Evolutionary conservation across 2,329 filamentous ascomycete species (phyloP), one percentile per base, ranked within the genome.

Genomic region (Monosporascus sp.): DNA sequence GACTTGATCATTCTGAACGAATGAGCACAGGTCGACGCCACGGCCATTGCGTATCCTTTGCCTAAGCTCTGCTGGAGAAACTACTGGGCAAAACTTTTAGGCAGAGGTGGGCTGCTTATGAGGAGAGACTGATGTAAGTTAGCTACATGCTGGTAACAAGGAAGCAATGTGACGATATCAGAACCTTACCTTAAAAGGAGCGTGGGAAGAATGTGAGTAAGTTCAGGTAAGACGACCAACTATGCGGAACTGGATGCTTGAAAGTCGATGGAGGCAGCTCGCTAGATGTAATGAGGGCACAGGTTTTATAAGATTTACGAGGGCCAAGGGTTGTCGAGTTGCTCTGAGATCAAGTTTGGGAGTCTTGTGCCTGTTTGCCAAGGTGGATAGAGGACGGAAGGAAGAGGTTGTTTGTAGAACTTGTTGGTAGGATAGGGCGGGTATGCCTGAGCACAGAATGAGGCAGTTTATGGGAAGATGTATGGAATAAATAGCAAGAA

Each of bases 1-100:
- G 82, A 84, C 70, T 88, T 88, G 71, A 88, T 79, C 68, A 87
- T 76, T 63, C 76, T 77, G 71, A 87, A 88, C 11, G 76, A 76
- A 66, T 88, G 85, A 37, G 77, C 75, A 67, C 85, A 88, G 55
- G 77, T 76, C 58, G 70, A 75, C 50, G 79, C 75, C 67, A 85
- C 75, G 54, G 77, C 77, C 78, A 81, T 81, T 57, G 54, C 69
- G 62, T 58, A 56, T 54, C 49, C 46, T 43, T 53, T 56, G 50
- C 41, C 56, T 52, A 52, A 37, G 27, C n/a, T 41, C 24, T 46
- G 14, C 3, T 46, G 43, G 22, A n/a, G 43, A 31, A 41, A 41
- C 18, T 41, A 1, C 24, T 24, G 24, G 9, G 20, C 20, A 17
- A 11, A 20, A n/a, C 43, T 46, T 20, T 51, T 39, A 38, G 7